These are phyloP conservation scores for Ceratorhiza oryzae-sativae DNA, from an alignment of 1,284 basidiomycete species.

Conservation along the genomic window DNA sequence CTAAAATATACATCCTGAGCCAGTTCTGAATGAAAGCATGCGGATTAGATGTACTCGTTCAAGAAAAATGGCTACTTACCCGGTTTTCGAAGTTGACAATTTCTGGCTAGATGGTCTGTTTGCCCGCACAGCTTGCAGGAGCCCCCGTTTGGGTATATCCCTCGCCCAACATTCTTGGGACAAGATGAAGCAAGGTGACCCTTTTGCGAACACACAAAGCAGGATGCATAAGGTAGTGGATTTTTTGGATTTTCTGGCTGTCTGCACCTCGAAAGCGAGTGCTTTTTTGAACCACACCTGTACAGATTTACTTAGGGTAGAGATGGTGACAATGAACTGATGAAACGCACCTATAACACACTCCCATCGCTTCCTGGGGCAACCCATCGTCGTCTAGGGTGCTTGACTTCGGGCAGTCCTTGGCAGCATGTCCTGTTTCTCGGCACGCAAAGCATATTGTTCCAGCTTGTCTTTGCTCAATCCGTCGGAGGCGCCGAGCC, in stretches of 20 bases:
- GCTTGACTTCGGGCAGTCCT: constrained; percentile 73
- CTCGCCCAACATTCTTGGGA: constrained; percentile 78
- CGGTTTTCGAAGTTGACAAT: constrained; percentile 73
- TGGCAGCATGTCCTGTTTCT: constrained; percentile 82
- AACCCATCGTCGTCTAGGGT: constrained; percentile 49
- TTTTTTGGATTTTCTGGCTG: constrained; percentile 67
- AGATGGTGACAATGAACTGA: constrained; percentile 6
- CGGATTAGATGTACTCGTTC: constrained; percentile 29
- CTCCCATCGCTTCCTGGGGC: constrained; percentile 60
- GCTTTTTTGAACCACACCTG: constrained; percentile 84
- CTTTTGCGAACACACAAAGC: constrained; percentile 84
- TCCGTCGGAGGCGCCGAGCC: constrained; percentile 69
- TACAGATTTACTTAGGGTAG: constrained; percentile 40
- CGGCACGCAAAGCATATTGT: constrained; percentile 91
- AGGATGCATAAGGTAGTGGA: constrained; percentile 87
- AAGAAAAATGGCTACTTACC: constrained; percentile 52
- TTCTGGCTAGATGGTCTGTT: constrained; percentile 84
- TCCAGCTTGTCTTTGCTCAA: constrained; percentile 62
- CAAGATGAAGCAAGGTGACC: constrained; percentile 86
- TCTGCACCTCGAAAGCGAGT: constrained; percentile 80
- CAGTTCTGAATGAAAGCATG: constrained; percentile 40
- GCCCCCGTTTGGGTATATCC: constrained; percentile 91
- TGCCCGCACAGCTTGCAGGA: constrained; percentile 87
- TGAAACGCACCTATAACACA: constrained; percentile 78
- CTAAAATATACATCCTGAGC: constrained; percentile 53